A percentile compares a stretch with the other conserved stretches of the same genome.
These are phyloP conservation scores for Cyclotella choctawhatcheeana DNA, from an alignment of 108 stramenopile genomes.

Conservation along the genomic window DNA sequence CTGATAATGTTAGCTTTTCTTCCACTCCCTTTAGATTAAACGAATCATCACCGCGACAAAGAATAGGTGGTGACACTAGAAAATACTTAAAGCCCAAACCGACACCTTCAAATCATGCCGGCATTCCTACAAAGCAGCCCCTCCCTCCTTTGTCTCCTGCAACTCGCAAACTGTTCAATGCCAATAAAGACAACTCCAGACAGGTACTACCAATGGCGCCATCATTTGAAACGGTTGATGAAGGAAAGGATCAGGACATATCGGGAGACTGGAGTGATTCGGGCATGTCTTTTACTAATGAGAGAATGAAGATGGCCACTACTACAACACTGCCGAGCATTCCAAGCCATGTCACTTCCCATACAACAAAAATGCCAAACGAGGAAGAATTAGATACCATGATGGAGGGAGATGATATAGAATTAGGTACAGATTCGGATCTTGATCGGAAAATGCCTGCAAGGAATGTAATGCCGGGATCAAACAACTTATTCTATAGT, in stretches of 20 bases:
- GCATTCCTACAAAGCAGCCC: conserved; percentile 10
- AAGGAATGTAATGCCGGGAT: conserved; percentile 26
- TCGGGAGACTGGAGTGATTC: conserved; percentile 46
- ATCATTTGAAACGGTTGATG: conserved; percentile 27
- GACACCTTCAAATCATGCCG: background rate
- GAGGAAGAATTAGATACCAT: conserved; percentile 39
- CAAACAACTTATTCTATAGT: conserved; percentile 44
- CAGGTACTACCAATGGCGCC: conserved; percentile 13
- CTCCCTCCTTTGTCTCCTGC: conserved; percentile 52
- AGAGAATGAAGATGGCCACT: conserved; percentile 12
- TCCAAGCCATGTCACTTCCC: conserved; percentile 15
- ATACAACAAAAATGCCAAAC: background rate
- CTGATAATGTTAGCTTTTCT: conserved; percentile 8
- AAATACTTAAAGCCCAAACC: conserved; percentile 18
- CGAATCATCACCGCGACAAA: background rate
- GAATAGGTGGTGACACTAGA: conserved; percentile 14
- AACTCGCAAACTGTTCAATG: conserved; percentile 46
- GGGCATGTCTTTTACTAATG: conserved; percentile 11
- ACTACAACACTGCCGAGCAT: conserved; percentile 1
- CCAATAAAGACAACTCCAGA: background rate
- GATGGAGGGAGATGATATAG: conserved; percentile 49
- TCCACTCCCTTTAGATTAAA: conserved; percentile 34
- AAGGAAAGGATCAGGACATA: conserved; percentile 16
- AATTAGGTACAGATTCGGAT: conserved; percentile 3
- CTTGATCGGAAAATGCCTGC: conserved; percentile 38